Percentiles rank a stretch among this genome's conserved stretches.
Conservation (phyloP, 2,329 filamentous ascomycete species). For the Colletotrichum melonis region DNA sequence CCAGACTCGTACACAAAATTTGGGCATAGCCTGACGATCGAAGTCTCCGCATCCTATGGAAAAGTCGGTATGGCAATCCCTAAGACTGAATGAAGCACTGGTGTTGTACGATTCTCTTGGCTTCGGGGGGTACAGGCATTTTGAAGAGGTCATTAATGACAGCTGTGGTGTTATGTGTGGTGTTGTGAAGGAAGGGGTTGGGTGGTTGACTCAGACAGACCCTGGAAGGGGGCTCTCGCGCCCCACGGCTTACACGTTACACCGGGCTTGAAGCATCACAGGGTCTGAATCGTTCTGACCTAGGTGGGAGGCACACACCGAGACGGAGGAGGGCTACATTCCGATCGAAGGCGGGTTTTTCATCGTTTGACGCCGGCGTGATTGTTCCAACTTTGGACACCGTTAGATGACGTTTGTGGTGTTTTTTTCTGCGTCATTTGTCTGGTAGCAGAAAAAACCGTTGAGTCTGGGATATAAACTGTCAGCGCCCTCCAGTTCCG, state of each 20-base stretch:
- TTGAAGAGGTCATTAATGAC: neutral
- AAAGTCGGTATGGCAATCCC: neutral
- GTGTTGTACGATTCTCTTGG: neutral
- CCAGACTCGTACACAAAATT: neutral
- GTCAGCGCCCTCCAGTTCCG: neutral
- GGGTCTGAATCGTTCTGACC: conserved; percentile 22
- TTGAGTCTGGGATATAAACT: neutral
- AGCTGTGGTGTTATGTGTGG: neutral
- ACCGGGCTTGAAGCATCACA: neutral
- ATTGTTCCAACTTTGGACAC: neutral
- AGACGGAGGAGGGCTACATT: conserved; percentile 11
- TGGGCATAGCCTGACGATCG: neutral
- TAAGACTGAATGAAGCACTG: conserved; percentile 14
- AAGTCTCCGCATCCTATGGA: neutral
- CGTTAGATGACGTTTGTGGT: conserved; percentile 28
- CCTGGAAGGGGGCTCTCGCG: conserved; percentile 6
- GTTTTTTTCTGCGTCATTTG: conserved; percentile 16
- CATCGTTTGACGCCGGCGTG: conserved; percentile 13
- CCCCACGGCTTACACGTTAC: no score
- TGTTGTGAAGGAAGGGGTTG: conserved; percentile 22
- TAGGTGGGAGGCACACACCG: neutral
- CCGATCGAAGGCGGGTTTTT: conserved; percentile 19
- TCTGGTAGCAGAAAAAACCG: conserved; percentile 14
- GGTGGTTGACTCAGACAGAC: conserved; percentile 23
- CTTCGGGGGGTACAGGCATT: neutral